Base-by-base conservation (phyloP, 495 filamentous ascomycete genomes). In the Podospora appendiculata region DNA sequence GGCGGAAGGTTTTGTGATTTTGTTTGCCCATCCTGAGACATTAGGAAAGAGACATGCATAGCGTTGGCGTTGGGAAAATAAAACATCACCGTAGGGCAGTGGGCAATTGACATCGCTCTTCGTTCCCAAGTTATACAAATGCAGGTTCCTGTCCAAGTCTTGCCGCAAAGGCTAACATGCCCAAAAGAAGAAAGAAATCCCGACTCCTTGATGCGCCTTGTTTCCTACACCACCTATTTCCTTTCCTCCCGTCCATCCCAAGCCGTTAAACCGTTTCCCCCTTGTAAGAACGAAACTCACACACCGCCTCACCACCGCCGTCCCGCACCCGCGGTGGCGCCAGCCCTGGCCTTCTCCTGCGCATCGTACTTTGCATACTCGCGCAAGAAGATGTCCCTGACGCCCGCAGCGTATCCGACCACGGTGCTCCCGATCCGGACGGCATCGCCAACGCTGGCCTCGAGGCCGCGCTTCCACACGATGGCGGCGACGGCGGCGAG, bases 391-490 rank as follows among this genome's bases (percentile, higher is more conserved):
- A 87, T 78, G 19, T 70, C 64, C 52, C 68, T 61, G 47, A 85
- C 68, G 7, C 78, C 76, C 51, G 69, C 67, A 3, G 71, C 53
- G 72, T 81, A 84, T 0, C 75, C 81, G 2, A 52, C 56, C 2
- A 68, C 10, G 54, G 58, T 57, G 25, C 56, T 32, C n/a, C 48
- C 56, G 5, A 71, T 8, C 1, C 65, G 59, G 1, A 77, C 52
- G 57, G 73, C 50, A 57, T 91, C 88, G 18, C 70, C 65, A 39
- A 75, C 53, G 6, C 79, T 80, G 45, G 77, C 74, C 63, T 83
- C 86, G 51, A 82, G 46, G 0, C 89, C 89, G 11, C 82, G 67
- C 50, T 74, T 74, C 65, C 78, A 91, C 11, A 88, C 71, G 52
- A 79, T 79, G 36, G 76, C 66, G 0, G 68, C 75, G 1, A 80